Percentiles rank a stretch among this genome's conserved stretches.
These are phyloP conservation scores for Zygosaccharomyces sapae DNA, from an alignment of 1,139 yeast species.

Conservation along the genomic window DNA sequence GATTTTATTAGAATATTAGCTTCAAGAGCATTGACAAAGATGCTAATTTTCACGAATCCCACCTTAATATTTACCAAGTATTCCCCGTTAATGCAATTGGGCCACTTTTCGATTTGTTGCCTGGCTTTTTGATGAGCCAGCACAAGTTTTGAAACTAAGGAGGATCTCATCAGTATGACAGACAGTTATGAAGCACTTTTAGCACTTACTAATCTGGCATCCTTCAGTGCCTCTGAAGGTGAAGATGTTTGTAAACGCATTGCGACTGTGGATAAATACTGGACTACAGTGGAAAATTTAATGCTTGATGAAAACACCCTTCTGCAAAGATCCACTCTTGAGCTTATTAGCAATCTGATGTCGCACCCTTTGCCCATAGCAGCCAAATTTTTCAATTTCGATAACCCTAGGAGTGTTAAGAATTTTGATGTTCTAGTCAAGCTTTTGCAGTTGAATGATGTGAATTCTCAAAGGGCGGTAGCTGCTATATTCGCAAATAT, in stretches of 20 bases:
- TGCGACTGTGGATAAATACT: slow-evolving; percentile 36
- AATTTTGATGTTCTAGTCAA: slow-evolving; percentile 32
- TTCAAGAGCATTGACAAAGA: slow-evolving; percentile 28
- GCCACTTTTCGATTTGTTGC: slow-evolving; percentile 30
- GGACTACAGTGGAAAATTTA: slow-evolving; percentile 40
- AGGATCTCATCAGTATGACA: slow-evolving; percentile 18
- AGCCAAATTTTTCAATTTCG: slow-evolving; percentile 35
- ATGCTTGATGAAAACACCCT: slow-evolving; percentile 33
- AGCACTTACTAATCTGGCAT: slow-evolving; percentile 48
- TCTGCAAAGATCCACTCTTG: slow-evolving; percentile 32
- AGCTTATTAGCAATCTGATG: slow-evolving; percentile 33
- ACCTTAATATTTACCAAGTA: slow-evolving; percentile 29
- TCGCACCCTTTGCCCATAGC: slow-evolving; percentile 32
- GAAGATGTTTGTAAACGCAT: slow-evolving; percentile 34
- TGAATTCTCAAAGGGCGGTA: slow-evolving; percentile 35
- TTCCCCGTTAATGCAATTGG: slow-evolving; percentile 33
- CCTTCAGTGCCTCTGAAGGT: slow-evolving; percentile 37
- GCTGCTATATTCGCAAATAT: slow-evolving; percentile 36
- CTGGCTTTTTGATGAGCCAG: slow-evolving; percentile 13
- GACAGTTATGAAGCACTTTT: slow-evolving; percentile 46
- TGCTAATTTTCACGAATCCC: slow-evolving; percentile 31
- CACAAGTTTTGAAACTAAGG: slow-evolving; percentile 10
- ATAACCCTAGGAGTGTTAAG: slow-evolving; percentile 31
- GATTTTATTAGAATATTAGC: slow-evolving; percentile 24
- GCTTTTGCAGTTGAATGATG: slow-evolving; percentile 29